A percentile compares a stretch with the other conserved stretches of the same genome.
Conservation (phyloP, 2,329 filamentous ascomycete species). For the Claviceps capensis region DNA sequence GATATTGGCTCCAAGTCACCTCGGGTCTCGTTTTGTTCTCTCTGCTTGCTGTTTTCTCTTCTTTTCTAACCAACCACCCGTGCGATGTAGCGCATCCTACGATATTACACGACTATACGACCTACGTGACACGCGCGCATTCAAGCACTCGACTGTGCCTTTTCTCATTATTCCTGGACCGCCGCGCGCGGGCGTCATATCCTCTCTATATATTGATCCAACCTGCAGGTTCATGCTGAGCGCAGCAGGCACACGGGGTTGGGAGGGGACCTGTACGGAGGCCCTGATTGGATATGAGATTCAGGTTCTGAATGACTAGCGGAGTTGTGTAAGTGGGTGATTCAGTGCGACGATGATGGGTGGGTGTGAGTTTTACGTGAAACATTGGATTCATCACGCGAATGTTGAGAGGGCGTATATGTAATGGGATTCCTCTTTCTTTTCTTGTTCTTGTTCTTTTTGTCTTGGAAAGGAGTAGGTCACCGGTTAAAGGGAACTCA, state of each 20-base stretch:
- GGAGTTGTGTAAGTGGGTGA: neutral
- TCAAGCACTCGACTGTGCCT: constrained; percentile 68
- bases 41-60: neutral
- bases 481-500: too few species aligned
- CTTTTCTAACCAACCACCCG: neutral
- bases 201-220: constrained; percentile 73
- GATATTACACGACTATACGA: constrained; percentile 93
- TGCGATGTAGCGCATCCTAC: constrained; percentile 56
- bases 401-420: too few species aligned
- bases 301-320: constrained; percentile 13
- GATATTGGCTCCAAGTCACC: too few species aligned
- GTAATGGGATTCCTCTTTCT: too few species aligned
- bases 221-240: constrained; percentile 85
- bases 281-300: constrained; percentile 94
- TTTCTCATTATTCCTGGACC: constrained; percentile 94
- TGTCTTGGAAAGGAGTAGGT: too few species aligned
- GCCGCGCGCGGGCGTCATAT: constrained; percentile 71
- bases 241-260: constrained; percentile 81
- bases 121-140: constrained; percentile 49
- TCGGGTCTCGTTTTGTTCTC: too few species aligned
- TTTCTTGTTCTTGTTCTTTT: too few species aligned
- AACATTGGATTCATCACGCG: too few species aligned
- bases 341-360: too few species aligned
- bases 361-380: too few species aligned
- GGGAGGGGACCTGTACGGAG: constrained; percentile 85